Conservation (phyloP, 2,329 filamentous ascomycete species). For the Trichoderma hamatum region DNA sequence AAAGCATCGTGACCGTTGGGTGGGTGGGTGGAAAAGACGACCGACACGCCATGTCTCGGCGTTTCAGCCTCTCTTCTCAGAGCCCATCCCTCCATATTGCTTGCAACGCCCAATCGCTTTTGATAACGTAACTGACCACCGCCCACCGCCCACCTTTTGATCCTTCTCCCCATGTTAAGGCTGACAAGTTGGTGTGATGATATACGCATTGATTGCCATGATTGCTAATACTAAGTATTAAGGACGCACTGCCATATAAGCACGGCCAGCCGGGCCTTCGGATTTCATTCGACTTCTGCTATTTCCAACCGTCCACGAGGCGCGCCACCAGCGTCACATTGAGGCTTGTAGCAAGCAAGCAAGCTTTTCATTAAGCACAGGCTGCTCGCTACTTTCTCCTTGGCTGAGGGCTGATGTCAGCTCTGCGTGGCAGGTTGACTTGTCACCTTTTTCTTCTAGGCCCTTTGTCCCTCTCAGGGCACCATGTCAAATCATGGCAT, state of each 20-base stretch:
- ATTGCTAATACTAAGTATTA: neutral
- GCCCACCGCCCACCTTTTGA: neutral
- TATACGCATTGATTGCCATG: neutral
- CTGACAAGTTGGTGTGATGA: conserved; percentile 24
- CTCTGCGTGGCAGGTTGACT: conserved; percentile 15
- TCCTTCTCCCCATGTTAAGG: conserved; percentile 16
- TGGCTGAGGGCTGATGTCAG: conserved; percentile 23
- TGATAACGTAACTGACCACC: neutral
- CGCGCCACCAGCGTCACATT: conserved; percentile 20
- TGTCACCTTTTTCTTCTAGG: neutral
- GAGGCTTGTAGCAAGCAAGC: conserved; percentile 5
- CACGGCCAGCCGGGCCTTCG: neutral
- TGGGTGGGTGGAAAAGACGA: neutral
- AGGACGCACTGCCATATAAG: neutral
- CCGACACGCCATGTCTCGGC: conserved; percentile 9
- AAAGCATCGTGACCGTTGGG: conserved; percentile 14
- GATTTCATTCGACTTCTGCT: neutral
- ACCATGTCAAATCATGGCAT: conserved; percentile 1
- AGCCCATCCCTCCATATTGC: neutral
- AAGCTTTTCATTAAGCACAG: neutral
- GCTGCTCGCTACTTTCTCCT: neutral
- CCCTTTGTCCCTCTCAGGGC: neutral
- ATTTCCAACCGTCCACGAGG: conserved; percentile 6
- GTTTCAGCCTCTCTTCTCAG: neutral
- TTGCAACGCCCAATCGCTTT: neutral